These are phyloP conservation scores for Thuja plicata DNA, from an alignment of 83 land plant species.

Conservation along the genomic window DNA sequence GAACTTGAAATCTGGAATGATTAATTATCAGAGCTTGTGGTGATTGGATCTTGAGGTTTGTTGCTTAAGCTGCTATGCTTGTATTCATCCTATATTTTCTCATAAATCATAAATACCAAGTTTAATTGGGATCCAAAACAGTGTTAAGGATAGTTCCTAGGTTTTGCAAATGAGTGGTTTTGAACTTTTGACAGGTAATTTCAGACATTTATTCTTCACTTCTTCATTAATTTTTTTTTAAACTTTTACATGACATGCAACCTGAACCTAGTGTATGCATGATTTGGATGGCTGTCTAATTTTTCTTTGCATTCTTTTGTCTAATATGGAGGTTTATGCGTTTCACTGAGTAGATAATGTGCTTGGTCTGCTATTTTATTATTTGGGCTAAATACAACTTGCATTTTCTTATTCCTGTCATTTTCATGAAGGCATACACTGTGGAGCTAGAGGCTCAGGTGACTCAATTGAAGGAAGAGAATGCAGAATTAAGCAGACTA, in stretches of 20 bases:
- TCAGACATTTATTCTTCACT: neutral
- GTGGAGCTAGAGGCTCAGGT: constrained; percentile 52
- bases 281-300: neutral
- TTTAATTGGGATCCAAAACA: too few species aligned
- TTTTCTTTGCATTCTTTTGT: neutral
- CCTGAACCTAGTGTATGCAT: neutral
- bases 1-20: too few species aligned
- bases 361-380: neutral
- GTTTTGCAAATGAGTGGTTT: neutral
- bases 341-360: neutral
- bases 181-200: neutral
- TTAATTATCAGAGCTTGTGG: too few species aligned
- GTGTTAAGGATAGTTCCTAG: neutral
- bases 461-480: constrained; percentile 49
- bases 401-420: neutral
- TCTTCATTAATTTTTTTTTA: neutral
- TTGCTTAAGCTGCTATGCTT: too few species aligned
- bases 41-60: too few species aligned
- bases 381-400: neutral
- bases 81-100: too few species aligned
- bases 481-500: constrained; percentile 36
- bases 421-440: constrained; percentile 48
- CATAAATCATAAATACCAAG: too few species aligned
- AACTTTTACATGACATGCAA: neutral
- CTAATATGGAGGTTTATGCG: neutral